Percentiles rank a stretch among this genome's conserved stretches.
Conservation (phyloP, 371 early-diverging fungal species). For the Circinella umbellata region DNA sequence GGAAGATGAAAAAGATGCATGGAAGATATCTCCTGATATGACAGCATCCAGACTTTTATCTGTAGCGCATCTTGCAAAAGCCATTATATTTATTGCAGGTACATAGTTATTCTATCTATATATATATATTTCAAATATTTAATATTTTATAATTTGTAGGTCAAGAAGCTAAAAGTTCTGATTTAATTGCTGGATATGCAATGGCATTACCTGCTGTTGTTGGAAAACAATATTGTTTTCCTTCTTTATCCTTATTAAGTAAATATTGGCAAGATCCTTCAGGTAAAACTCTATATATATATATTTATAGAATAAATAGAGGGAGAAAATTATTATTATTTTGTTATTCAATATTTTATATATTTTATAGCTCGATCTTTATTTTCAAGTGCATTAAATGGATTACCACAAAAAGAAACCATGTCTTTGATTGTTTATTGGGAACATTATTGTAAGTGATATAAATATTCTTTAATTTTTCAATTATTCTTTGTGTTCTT, state of each 20-base stretch:
- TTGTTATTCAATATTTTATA: not conserved
- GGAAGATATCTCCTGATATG: conserved; percentile 67
- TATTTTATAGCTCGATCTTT: conserved; percentile 39
- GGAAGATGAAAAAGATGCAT: conserved; percentile 40
- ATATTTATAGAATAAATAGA: too few species aligned
- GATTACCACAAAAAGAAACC: conserved; percentile 52
- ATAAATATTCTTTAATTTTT: not conserved
- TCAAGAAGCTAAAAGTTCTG: conserved; percentile 51
- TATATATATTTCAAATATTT: too few species aligned
- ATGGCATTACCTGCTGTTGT: conserved; percentile 58
- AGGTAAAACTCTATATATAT: not conserved
- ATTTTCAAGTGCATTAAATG: conserved; percentile 48
- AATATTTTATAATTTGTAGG: too few species aligned
- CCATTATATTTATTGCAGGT: conserved; percentile 49
- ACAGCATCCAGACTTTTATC: conserved; percentile 65
- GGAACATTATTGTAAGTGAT: conserved; percentile 56
- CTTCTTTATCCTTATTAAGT: conserved; percentile 77
- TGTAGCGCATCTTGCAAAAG: conserved; percentile 59
- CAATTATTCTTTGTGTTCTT: too few species aligned
- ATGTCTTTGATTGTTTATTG: conserved; percentile 66
- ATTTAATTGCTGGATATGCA: conserved; percentile 56
- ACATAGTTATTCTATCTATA: too few species aligned
- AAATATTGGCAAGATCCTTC: conserved; percentile 88
- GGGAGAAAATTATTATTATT: too few species aligned
- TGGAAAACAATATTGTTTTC: conserved; percentile 57